Base-by-base conservation (phyloP, 176 grass and related monocot species). In the Phoenix dactylifera region DNA sequence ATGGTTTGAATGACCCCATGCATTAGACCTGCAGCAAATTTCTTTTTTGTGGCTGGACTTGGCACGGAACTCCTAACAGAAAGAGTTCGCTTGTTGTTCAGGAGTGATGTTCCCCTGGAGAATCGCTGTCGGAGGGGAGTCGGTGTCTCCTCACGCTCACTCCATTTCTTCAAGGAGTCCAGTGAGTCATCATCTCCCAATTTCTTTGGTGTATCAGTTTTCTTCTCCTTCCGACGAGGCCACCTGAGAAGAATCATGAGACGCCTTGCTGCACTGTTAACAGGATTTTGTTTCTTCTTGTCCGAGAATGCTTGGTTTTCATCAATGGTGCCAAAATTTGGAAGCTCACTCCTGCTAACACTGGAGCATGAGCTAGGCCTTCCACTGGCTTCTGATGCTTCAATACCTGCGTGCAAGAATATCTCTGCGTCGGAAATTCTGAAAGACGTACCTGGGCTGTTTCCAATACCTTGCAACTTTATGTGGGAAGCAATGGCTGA, bases 371-470 rank as follows among this genome's bases (percentile, higher is more conserved):
- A 88, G 58, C 88, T 98, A n/a, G 82, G 79, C 62, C 88, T 81
- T n/a, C 32, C 79, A 74, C 50, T 79, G 62, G 16, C 22, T 51
- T 23, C 66, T 15, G 35, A 72, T 48, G 55, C 65, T 39, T 70
- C 30, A 2, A 83, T 57, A n/a, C 88, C 85, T 0, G 88, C 83
- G 65, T 80, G 76, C 49, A 98, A 17, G 50, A 98, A 80, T 70
- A 98, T 86, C 82, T 98, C 84, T 2, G 88, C 88, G 65, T 98
- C 94, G 4, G 94, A 92, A 29, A 93, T 73, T 60, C 73, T 83
- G 48, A 98, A 98, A 32, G 68, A 67, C 17, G 94, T 98, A 3
- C 94, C 94, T 0, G 93, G 94, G 26, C 84, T 93, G 48, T 60
- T 92, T 10, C 75, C 79, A 0, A 83, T 67, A 3, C 94, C 81